Percentiles rank a stretch among this genome's conserved stretches.
Evolutionary conservation across 257 asterid genomes (phyloP).

Genomic region (Dorcoceras hygrometricum): DNA sequence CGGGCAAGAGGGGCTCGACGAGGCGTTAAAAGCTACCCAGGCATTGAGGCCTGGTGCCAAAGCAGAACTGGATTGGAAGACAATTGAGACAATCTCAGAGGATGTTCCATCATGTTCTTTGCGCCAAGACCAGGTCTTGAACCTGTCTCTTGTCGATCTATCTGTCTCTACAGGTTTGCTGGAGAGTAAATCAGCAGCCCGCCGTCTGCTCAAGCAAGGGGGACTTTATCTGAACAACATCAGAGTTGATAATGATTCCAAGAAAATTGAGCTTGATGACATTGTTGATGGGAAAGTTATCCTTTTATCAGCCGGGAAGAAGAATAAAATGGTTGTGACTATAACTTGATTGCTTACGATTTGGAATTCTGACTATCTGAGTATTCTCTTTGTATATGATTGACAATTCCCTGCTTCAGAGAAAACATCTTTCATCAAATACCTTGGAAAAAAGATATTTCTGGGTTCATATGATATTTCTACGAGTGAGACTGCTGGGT

Average conservation of each 20-base stretch:
- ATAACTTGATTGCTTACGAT: constrained; percentile 38
- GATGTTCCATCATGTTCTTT: constrained; percentile 73
- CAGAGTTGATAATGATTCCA: constrained; percentile 71
- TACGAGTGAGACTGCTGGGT: no score
- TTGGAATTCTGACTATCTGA: no score
- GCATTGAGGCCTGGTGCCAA: constrained; percentile 85
- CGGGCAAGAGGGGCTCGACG: constrained; percentile 70
- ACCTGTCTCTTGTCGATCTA: constrained; percentile 59
- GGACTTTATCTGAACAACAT: constrained; percentile 80
- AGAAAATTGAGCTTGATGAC: constrained; percentile 71
- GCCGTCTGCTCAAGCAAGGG: constrained; percentile 87
- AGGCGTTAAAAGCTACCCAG: constrained; percentile 80
- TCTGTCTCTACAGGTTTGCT: constrained; percentile 65
- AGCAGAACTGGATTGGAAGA: constrained; percentile 60
- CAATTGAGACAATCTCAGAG: constrained; percentile 68
- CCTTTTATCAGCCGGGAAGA: constrained; percentile 91
- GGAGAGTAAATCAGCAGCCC: constrained; percentile 86
- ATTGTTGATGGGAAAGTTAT: constrained; percentile 72
- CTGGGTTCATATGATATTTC: no score
- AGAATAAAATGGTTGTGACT: constrained; percentile 89
- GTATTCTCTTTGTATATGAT: no score
- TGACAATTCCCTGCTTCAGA: no score
- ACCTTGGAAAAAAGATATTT: no score
- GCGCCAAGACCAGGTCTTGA: constrained; percentile 48
- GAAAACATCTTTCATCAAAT: no score